phyloP scores from a whole-genome alignment of 1,284 basidiomycete genomes.

The Pyrrhoderma lamaoense region DNA sequence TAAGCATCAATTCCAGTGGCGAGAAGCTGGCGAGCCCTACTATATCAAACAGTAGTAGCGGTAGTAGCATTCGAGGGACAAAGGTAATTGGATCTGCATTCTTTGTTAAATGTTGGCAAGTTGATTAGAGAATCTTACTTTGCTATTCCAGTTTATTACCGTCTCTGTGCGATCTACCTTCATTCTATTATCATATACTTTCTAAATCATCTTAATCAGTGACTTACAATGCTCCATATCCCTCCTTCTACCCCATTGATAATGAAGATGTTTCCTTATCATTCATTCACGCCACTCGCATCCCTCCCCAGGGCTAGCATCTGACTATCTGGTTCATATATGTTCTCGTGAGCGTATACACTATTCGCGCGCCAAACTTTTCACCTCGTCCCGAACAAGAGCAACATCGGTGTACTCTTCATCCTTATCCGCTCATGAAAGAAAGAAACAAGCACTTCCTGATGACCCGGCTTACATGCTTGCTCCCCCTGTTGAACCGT shows the following conservation, averaged over 20 bases:
- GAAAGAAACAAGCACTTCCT: neutral
- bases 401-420: slow-evolving; percentile 1
- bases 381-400: slow-evolving; percentile 3
- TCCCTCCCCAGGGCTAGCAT: slow-evolving; percentile 11
- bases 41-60: too few relatives aligned
- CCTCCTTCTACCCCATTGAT: slow-evolving; percentile 11
- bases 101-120: neutral
- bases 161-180: slow-evolving; percentile 2
- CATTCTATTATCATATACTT: neutral
- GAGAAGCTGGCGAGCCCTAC: neutral
- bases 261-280: slow-evolving; percentile 12
- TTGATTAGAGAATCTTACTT: too few relatives aligned
- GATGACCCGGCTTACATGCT: slow-evolving; percentile 7
- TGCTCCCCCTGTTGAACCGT: neutral
- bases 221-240: slow-evolving; percentile 11
- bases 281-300: slow-evolving; percentile 9
- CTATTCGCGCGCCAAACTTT: slow-evolving; percentile 11
- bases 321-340: slow-evolving; percentile 9
- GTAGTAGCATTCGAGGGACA: neutral
- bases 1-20: neutral
- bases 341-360: slow-evolving; percentile 15
- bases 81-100: neutral
- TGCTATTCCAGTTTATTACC: slow-evolving; percentile 9
- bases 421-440: neutral
- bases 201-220: neutral